These are phyloP conservation scores for Oryza rufipogon DNA, from an alignment of 176 grass and related monocot genomes.

Conservation along the genomic window DNA sequence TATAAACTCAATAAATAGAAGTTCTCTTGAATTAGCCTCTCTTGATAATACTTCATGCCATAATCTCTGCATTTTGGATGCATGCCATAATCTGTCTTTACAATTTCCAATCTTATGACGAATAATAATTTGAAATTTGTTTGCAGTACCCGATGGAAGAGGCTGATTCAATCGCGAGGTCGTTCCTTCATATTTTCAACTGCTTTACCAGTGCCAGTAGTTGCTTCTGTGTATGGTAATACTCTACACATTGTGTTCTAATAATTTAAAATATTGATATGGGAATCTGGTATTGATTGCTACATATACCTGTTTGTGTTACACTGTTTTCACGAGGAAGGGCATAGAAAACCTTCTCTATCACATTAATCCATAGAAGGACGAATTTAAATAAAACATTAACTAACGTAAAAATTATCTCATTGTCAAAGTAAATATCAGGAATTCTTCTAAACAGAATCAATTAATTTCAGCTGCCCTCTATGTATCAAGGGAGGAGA, in stretches of 20 bases:
- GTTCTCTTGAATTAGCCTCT: not conserved
- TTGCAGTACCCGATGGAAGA: conserved; percentile 84
- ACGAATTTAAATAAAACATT: not conserved
- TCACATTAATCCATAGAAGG: conserved; percentile 23
- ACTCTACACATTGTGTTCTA: not conserved
- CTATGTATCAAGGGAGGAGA: conserved; percentile 72
- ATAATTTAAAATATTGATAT: conserved; percentile 26
- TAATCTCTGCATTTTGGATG: not conserved
- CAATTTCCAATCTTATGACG: conserved; percentile 1
- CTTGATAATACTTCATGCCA: too few species aligned
- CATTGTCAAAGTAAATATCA: not conserved
- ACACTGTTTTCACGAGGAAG: not conserved
- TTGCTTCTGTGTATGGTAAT: conserved; percentile 83
- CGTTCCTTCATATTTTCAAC: conserved; percentile 96
- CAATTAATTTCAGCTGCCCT: conserved; percentile 67
- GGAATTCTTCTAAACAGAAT: conserved; percentile 21
- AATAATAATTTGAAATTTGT: conserved; percentile 44
- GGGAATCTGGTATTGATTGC: not conserved
- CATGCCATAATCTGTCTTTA: not conserved
- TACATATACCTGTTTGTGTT: not conserved
- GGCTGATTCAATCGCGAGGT: conserved; percentile 84
- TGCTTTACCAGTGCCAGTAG: conserved; percentile 76
- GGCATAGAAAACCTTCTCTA: not conserved
- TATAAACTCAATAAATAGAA: conserved; percentile 7
- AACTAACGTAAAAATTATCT: not conserved